Conservation (phyloP, 2,329 filamentous ascomycete species). For the Fusarium siculi region DNA sequence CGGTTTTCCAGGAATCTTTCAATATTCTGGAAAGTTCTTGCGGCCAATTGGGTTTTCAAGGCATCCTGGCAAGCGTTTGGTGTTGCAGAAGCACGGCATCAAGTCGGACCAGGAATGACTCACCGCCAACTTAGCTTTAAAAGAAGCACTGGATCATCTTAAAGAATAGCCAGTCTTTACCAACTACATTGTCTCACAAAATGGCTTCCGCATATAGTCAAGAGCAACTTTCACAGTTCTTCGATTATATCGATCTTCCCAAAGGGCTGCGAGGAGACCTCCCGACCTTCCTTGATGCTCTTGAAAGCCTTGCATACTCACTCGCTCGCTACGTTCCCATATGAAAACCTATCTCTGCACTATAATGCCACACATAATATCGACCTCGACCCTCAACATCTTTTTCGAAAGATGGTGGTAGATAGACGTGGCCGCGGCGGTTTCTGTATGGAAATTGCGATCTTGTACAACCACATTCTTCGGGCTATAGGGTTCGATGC, state of each 20-base stretch:
- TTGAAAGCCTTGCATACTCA: conserved; percentile 32
- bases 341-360: conserved; percentile 67
- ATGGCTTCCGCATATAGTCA: conserved; percentile 32
- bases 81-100: background rate
- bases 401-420: conserved; percentile 62
- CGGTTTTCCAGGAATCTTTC: background rate
- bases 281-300: conserved; percentile 15
- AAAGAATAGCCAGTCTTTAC: background rate
- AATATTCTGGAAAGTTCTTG: background rate
- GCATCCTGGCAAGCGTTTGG: background rate
- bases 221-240: conserved; percentile 29
- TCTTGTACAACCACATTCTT: conserved; percentile 65
- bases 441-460: conserved; percentile 70
- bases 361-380: conserved; percentile 56
- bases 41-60: background rate
- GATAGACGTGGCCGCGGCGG: conserved; percentile 59
- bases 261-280: conserved; percentile 3
- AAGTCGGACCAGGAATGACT: background rate
- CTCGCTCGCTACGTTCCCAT: conserved; percentile 56
- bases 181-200: background rate
- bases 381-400: conserved; percentile 55
- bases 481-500: conserved; percentile 61
- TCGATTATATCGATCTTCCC: conserved; percentile 19
- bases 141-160: background rate
- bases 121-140: background rate